Percentiles rank a stretch among this genome's conserved stretches.
phyloP scores from a whole-genome alignment of 768 basidiomycete species.

The Baorangia bicolor region DNA sequence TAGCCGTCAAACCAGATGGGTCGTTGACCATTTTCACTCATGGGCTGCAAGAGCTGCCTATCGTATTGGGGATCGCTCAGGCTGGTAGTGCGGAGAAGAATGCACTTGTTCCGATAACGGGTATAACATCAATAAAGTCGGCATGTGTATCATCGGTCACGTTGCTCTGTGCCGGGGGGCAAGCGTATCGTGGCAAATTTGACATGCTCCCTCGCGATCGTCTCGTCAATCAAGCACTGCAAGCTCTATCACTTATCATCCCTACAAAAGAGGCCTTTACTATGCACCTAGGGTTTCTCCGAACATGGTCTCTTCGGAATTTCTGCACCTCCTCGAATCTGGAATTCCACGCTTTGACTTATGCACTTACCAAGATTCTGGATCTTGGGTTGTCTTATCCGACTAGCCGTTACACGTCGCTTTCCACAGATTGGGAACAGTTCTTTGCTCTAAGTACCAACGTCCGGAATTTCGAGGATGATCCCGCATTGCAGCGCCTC shows the following conservation, averaged over 20 bases:
- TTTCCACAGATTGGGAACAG: conserved; percentile 45
- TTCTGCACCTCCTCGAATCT: conserved; percentile 44
- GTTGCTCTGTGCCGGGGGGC: conserved; percentile 52
- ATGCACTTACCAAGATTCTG: conserved; percentile 51
- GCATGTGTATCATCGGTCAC: conserved; percentile 52
- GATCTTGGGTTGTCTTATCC: conserved; percentile 34
- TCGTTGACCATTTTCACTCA: conserved; percentile 60
- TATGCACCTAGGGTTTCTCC: conserved; percentile 56
- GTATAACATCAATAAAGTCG: conserved; percentile 47
- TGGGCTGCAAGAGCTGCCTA: conserved; percentile 46
- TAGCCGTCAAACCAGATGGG: conserved; percentile 60
- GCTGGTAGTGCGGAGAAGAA: conserved; percentile 2
- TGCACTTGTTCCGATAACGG: conserved; percentile 18
- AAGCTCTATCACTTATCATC: conserved; percentile 60
- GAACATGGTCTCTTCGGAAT: conserved; percentile 50
- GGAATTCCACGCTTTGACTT: conserved; percentile 57
- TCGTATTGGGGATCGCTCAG: conserved; percentile 29
- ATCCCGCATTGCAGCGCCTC: conserved; percentile 53
- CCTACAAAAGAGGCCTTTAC: conserved; percentile 54
- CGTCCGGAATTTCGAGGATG: conserved; percentile 53
- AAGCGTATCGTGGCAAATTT: conserved; percentile 45
- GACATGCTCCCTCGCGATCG: conserved; percentile 55
- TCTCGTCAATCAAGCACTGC: conserved; percentile 59
- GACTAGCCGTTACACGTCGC: conserved; percentile 10
- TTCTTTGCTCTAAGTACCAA: conserved; percentile 44